Base-by-base conservation (phyloP, 495 filamentous ascomycete species). In the Xylaria venustula region DNA sequence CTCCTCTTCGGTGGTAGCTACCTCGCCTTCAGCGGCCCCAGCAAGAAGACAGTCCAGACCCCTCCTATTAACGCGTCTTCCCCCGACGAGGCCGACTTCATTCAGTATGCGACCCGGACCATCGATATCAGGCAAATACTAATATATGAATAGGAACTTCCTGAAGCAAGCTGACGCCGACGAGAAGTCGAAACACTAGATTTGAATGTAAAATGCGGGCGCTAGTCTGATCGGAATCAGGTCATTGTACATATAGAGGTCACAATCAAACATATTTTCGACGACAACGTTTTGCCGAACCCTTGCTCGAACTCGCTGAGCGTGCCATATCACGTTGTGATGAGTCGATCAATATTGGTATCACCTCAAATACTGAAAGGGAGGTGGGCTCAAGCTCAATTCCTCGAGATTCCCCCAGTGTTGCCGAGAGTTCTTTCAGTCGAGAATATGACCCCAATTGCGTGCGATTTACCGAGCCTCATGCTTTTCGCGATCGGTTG, bases 1-100 rank as follows among this genome's bases (percentile, higher is more conserved):
- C 75, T 85, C 26, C 68, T 88, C 20, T 87, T 88, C 71, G 84
- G 78, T 67, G 82, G 83, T 59, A 69, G 73, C 61, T 85, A 75
- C 50, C 64, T 83, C 54, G 75, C 82, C 30, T 70, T 80, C 65
- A 70, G 87, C 57, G 89, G 91, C 65, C 77, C 83, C 67, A 84
- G 84, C 75, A 85, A 87, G 77, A 76, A 86, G 75, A 65, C 82
- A 54, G 66, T 67, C 17, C 75, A 73, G 70, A 83, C 84, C 60
- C 93, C 93, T 58, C 90, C 91, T 26, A 91, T 96, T 81, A 88
- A 93, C 75, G 92, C 93, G 45, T 79, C 80, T 60, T 93, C 87
- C 79, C 88, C 91, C 72, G 93, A 97, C 72, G 93, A 98, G 84
- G 92, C 95, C 81, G 87, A 88, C 67, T 98, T 97, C 80, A 94